These are phyloP conservation scores for Tylopilus felleus DNA, from an alignment of 768 basidiomycete genomes.

Conservation along the genomic window DNA sequence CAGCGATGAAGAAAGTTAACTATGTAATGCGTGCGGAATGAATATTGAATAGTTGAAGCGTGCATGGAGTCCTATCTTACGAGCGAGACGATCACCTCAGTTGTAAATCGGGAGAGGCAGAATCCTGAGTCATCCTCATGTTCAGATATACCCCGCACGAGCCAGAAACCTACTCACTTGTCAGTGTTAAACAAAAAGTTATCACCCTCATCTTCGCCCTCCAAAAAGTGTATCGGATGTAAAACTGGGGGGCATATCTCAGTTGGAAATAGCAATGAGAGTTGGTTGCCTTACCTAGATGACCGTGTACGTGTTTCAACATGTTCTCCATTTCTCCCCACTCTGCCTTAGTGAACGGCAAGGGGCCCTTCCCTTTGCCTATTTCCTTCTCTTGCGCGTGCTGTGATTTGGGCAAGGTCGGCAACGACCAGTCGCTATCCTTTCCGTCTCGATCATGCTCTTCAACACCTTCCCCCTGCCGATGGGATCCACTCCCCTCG, in stretches of 20 bases:
- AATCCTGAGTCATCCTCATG: slow-evolving; percentile 35
- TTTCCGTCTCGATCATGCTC: slow-evolving; percentile 18
- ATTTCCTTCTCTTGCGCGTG: slow-evolving; percentile 37
- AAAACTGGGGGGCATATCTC: slow-evolving; percentile 49
- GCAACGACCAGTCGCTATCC: slow-evolving; percentile 18
- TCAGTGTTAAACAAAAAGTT: slow-evolving; percentile 95
- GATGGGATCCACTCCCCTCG: slow-evolving; percentile 35
- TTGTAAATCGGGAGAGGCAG: slow-evolving; percentile 75
- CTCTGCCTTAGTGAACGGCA: slow-evolving; percentile 81
- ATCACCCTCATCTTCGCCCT: slow-evolving; percentile 87
- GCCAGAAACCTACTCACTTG: slow-evolving; percentile 40
- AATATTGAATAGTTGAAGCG: background rate
- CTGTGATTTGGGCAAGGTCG: slow-evolving; percentile 18
- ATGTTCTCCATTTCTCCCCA: slow-evolving; percentile 86
- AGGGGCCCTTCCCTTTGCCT: slow-evolving; percentile 36
- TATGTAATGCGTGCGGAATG: background rate
- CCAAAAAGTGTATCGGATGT: slow-evolving; percentile 83
- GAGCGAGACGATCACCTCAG: slow-evolving; percentile 26
- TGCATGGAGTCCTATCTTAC: background rate
- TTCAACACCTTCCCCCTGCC: slow-evolving; percentile 18
- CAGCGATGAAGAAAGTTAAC: background rate
- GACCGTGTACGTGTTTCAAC: slow-evolving; percentile 73
- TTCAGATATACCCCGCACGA: slow-evolving; percentile 5
- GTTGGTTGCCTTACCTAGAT: slow-evolving; percentile 60
- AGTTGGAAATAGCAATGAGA: background rate